phyloP scores from a whole-genome alignment of 2,329 filamentous ascomycete species.

The Alternaria hordeiaustralica region DNA sequence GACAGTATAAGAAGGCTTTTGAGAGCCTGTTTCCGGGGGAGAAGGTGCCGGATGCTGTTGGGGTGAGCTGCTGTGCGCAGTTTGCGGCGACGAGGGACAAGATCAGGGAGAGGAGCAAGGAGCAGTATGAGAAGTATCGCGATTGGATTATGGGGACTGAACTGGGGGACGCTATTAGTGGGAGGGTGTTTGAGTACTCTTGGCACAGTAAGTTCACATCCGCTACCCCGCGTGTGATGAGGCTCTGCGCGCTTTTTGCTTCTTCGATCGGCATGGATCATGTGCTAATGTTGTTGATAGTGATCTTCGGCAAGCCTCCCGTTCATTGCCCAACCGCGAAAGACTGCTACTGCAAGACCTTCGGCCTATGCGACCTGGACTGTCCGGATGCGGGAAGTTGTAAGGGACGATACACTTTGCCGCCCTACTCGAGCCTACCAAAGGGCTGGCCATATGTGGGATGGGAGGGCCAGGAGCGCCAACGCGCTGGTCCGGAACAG shows the following conservation, averaged over 20 bases:
- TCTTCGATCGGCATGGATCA: not conserved
- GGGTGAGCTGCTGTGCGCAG: constrained; percentile 62
- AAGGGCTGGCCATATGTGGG: constrained; percentile 67
- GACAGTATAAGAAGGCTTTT: constrained; percentile 58
- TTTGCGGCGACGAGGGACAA: constrained; percentile 60
- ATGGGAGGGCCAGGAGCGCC: constrained; percentile 54
- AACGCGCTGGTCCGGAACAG: constrained; percentile 29
- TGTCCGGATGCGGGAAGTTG: constrained; percentile 57
- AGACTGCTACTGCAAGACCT: constrained; percentile 72
- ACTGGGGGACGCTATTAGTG: constrained; percentile 57
- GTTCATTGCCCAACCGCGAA: constrained; percentile 67
- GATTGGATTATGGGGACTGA: constrained; percentile 58
- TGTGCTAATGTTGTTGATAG: constrained; percentile 32
- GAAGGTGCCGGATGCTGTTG: constrained; percentile 54
- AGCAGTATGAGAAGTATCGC: constrained; percentile 58
- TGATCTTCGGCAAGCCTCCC: constrained; percentile 47
- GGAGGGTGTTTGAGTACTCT: constrained; percentile 64
- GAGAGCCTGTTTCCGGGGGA: constrained; percentile 55
- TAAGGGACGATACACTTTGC: constrained; percentile 64
- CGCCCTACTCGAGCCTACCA: constrained; percentile 64
- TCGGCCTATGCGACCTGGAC: constrained; percentile 63
- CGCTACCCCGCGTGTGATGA: not conserved
- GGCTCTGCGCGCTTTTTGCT: not conserved
- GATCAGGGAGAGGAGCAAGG: constrained; percentile 53
- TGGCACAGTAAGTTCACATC: constrained; percentile 61